Conservation (phyloP, 371 early-diverging fungal genomes). For the Lichtheimia ramosa region DNA sequence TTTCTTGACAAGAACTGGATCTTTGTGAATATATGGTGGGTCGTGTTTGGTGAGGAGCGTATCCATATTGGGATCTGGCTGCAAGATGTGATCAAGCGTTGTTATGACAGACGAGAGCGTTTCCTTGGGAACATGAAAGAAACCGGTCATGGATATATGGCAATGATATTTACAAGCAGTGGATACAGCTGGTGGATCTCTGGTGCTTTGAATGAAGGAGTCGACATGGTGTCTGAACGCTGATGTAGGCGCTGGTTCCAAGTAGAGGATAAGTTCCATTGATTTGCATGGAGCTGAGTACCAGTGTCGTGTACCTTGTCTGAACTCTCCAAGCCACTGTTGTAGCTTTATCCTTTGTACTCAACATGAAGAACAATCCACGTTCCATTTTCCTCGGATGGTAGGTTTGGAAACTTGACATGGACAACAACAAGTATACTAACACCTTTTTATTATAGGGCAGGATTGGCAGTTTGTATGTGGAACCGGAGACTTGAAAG, state of each 20-base stretch:
- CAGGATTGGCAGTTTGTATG: slow-evolving; percentile 18
- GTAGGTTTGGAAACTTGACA: not conserved
- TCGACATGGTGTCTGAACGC: slow-evolving; percentile 17
- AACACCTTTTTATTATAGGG: slow-evolving; percentile 3
- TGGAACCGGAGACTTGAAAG: not conserved
- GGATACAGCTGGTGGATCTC: slow-evolving; percentile 8
- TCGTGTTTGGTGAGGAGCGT: not conserved
- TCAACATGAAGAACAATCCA: slow-evolving; percentile 21
- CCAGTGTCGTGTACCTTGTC: no score
- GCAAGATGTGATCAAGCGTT: no score
- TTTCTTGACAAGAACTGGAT: slow-evolving; percentile 10
- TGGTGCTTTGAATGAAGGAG: slow-evolving; percentile 14
- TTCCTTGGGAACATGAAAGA: slow-evolving; percentile 22
- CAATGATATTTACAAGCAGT: slow-evolving; percentile 35
- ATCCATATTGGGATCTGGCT: not conserved
- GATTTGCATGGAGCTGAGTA: not conserved
- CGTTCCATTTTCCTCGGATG: slow-evolving; percentile 21
- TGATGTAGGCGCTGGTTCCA: slow-evolving; percentile 23
- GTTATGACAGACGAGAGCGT: not conserved
- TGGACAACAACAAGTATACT: no score
- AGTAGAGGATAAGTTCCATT: slow-evolving; percentile 35
- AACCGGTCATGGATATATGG: slow-evolving; percentile 37
- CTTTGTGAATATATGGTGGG: not conserved
- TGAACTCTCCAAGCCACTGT: no score
- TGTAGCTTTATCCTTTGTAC: not conserved